Evolutionary conservation across 2,329 filamentous ascomycete genomes (phyloP), one percentile per base, ranked within the genome.

Genomic region (Aspergillus aculeatus): DNA sequence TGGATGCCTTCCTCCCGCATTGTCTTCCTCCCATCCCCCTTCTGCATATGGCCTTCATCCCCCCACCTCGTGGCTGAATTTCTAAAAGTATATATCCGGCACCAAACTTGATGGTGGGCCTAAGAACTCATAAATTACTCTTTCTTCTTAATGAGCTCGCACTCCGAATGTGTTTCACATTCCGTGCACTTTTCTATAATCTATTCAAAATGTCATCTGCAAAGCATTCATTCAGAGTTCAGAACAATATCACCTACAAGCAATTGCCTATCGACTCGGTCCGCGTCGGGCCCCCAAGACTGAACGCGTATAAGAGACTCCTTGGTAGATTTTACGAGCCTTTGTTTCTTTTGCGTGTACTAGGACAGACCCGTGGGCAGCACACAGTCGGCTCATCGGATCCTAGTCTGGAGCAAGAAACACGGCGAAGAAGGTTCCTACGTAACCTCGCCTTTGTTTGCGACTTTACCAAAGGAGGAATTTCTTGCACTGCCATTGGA

Each of bases 381-480:
- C 58, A 60, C n/a, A 58, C 38, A 50, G n/a, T 26, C 12, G 21
- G 19, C 11, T 44, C 54, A 41, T 7, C 32, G 48, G 50, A 55
- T 41, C 53, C 52, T 19, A 23, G 47, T 56, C 47, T 48, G 19
- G 41, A 54, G 48, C 48, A 56, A 47, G 54, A 56, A 47, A 51
- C 56, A 53, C 55, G 32, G 12, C 55, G 59, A 44, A 56, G 61
- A 54, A 26, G 29, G 26, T 65, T 65, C 47, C 41, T 65, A 50
- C 57, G 57, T 38, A 65, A 65, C 23, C 63, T 65, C 51, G 72
- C 78, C 9, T 81, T 77, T 63, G 63, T 83, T 6, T 82, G 80
- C 61, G 81, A 83, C 57, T 75, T 75, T 51, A 62, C 69, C 0
- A 83, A 81, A 61, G 81, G 81, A 0, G 82, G 81, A 2, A 63